Conservation (phyloP, 768 basidiomycete genomes). For the Tephrocybe sp. region DNA sequence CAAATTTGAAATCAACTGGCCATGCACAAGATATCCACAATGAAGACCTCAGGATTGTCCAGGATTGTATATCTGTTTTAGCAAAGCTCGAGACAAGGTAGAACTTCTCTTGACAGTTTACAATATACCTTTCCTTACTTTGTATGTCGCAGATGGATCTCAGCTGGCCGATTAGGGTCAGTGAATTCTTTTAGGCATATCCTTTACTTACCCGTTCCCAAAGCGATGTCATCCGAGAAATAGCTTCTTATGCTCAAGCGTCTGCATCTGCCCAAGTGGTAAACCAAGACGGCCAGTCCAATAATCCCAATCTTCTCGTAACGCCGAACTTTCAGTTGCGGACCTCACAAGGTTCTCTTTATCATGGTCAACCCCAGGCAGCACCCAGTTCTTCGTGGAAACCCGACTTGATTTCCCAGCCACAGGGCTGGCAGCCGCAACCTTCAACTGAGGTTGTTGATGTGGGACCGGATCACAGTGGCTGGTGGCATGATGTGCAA, state of each 20-base stretch:
- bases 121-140: too few relatives aligned
- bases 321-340: not conserved
- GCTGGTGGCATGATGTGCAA: constrained; percentile 5
- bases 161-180: constrained; percentile 43
- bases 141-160: constrained; percentile 37
- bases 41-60: constrained; percentile 57
- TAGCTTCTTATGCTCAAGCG: constrained; percentile 31
- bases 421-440: not conserved
- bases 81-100: constrained; percentile 40
- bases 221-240: constrained; percentile 38
- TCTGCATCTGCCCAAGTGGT: not conserved
- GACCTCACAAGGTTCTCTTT: not conserved
- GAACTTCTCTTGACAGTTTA: constrained; percentile 7
- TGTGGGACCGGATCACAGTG: not conserved
- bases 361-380: not conserved
- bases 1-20: constrained; percentile 43
- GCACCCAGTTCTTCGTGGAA: not conserved
- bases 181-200: constrained; percentile 1
- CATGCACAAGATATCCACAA: constrained; percentile 37
- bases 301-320: not conserved
- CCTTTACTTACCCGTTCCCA: not conserved
- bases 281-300: not conserved
- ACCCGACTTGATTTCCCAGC: not conserved
- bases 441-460: not conserved
- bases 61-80: constrained; percentile 58